Conservation (phyloP, 176 grass and related monocot genomes). For the Raddia distichophylla region DNA sequence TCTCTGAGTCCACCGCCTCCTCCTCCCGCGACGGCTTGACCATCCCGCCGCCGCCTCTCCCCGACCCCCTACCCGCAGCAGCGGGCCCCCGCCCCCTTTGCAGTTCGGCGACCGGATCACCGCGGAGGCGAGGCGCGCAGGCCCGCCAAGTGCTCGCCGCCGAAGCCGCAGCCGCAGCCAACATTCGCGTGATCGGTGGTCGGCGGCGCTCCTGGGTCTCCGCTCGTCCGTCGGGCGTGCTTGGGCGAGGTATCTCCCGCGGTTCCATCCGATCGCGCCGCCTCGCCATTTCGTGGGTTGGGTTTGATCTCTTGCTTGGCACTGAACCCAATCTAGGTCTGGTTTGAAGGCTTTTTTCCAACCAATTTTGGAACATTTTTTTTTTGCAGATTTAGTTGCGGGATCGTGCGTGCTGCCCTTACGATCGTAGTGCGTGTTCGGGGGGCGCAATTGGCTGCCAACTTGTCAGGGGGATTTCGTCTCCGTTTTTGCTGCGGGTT, state of each 20-base stretch:
- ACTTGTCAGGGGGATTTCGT: not conserved
- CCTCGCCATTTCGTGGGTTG: not conserved
- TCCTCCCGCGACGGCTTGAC: no score
- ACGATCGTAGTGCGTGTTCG: not conserved
- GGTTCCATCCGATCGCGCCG: not conserved
- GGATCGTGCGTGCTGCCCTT: not conserved
- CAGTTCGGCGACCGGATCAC: no score
- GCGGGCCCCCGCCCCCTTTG: no score
- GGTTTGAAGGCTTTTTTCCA: not conserved
- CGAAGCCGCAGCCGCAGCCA: not conserved
- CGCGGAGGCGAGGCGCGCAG: no score
- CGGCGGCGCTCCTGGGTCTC: not conserved
- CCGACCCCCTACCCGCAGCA: no score
- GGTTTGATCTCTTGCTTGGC: no score
- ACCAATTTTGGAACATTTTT: not conserved
- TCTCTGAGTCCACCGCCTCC: no score
- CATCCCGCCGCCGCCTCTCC: no score
- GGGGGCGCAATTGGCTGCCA: not conserved
- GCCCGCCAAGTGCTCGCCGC: no score
- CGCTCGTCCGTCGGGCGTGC: not conserved
- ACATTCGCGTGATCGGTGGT: not conserved
- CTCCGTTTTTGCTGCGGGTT: not conserved
- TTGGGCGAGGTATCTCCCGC: constrained; percentile 18
- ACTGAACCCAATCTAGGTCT: not conserved
- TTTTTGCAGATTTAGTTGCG: not conserved